phyloP scores from a whole-genome alignment of 2,329 filamentous ascomycete genomes.

The Colletotrichum tamarilloi region DNA sequence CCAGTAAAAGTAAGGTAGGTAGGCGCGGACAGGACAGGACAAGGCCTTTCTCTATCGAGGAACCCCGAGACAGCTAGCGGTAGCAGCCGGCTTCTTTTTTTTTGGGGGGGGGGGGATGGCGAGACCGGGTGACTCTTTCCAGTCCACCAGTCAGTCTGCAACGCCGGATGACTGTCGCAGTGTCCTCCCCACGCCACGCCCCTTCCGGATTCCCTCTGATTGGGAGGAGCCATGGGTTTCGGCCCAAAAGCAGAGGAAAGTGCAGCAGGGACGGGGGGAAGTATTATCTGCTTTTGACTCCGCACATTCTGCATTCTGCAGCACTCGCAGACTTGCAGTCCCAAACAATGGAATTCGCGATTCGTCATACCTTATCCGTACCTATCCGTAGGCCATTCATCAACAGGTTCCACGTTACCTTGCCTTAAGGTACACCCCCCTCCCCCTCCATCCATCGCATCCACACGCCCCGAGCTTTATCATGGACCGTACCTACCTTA shows the following conservation, averaged over 20 bases:
- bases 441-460: not conserved
- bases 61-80: not conserved
- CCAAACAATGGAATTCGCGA: not conserved
- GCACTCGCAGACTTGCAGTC: not conserved
- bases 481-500: not conserved
- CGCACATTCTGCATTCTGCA: not conserved
- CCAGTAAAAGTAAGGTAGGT: not conserved
- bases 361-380: not conserved
- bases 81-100: not conserved
- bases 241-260: conserved; percentile 10
- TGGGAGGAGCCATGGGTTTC: not conserved
- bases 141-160: not conserved
- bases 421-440: not conserved
- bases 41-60: no score
- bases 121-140: not conserved
- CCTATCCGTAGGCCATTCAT: not conserved
- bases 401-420: not conserved
- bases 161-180: not conserved
- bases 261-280: conserved; percentile 1
- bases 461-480: conserved; percentile 35
- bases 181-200: not conserved
- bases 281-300: not conserved
- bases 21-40: not conserved
- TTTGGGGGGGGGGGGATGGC: not conserved
- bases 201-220: not conserved